Evolutionary conservation across 192 early-diverging fungal genomes (phyloP), one percentile per base, ranked within the genome.

Genomic region (Podila minutissima): DNA sequence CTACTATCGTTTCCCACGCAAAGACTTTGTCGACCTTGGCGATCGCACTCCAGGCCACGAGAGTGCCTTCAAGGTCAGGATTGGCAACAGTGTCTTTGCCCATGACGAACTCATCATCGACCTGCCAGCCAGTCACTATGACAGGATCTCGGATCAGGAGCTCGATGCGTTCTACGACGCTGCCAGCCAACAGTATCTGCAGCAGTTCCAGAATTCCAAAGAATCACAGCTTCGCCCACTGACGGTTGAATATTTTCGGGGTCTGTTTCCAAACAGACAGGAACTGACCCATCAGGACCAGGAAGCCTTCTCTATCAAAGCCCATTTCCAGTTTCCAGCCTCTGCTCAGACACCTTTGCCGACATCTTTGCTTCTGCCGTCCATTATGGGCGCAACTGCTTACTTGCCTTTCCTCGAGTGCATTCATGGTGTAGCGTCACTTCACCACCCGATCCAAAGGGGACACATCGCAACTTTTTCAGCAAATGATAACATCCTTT

Each of bases 401-500:
- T 88, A 88, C 28, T 17, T 86, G 15, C 86, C 86, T 0, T 82
- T 86, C 29, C 59, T 88, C 24, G 86, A 88, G 60, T 88, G 86
- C 62, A 83, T 86, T 41, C 86, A 88, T 69, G 87, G 84, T 11
- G 64, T 88, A 17, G 71, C 87, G 12, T 82, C 78, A 2, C 29
- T 88, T 9, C 59, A 84, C 50, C 86, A 88, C 58, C 58, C 68
- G 10, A 64, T 61, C 22, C 72, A 71, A 15, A 63, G 65, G 20
- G 74, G 88, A 31, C 72, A 51, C 4, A 65, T 88, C 22, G 26
- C 59, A 10, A 69, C 74, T 28, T 28, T 67, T 3, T 20, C 53
- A 8, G 50, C n/a, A 29, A 60, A 84, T 17, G 53, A 15, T 3
- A 20, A n/a, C 38, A 35, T 71, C n/a, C 29, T 72, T 33, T 41